Evolutionary conservation across 2,329 filamentous ascomycete species (phyloP).

Genomic region (Colletotrichum liaoningense): DNA sequence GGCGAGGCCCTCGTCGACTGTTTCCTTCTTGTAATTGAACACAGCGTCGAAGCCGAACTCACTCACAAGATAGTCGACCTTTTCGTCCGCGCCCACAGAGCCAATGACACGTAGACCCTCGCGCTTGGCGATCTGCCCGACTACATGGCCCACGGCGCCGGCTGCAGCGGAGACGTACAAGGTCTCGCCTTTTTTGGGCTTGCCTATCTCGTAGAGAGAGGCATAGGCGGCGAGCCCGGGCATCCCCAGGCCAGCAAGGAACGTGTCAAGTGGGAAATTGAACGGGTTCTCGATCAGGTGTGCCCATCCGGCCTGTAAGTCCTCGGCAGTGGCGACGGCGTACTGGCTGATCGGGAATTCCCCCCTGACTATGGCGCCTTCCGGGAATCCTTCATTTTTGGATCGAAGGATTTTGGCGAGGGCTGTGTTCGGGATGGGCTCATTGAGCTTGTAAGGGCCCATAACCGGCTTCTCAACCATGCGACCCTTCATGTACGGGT

Average conservation of each 20-base stretch:
- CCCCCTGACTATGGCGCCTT: slow-evolving; percentile 58
- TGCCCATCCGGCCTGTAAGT: slow-evolving; percentile 17
- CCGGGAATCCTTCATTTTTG: slow-evolving; percentile 66
- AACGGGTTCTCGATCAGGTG: slow-evolving; percentile 65
- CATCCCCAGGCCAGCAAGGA: slow-evolving; percentile 80
- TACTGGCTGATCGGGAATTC: slow-evolving; percentile 70
- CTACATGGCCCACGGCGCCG: slow-evolving; percentile 80
- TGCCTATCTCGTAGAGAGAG: slow-evolving; percentile 79
- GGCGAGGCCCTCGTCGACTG: slow-evolving; percentile 70
- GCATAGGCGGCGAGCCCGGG: slow-evolving; percentile 81
- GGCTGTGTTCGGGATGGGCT: slow-evolving; percentile 71
- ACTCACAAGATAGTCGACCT: slow-evolving; percentile 76
- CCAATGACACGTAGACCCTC: slow-evolving; percentile 81
- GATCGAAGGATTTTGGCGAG: slow-evolving; percentile 79
- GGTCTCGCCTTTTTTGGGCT: slow-evolving; percentile 81
- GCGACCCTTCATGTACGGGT: slow-evolving; percentile 84
- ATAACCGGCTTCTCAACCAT: slow-evolving; percentile 71
- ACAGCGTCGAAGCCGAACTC: slow-evolving; percentile 78
- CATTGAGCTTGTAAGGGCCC: slow-evolving; percentile 75
- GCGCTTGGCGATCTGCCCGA: slow-evolving; percentile 81
- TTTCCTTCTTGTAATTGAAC: slow-evolving; percentile 88
- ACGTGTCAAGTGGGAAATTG: slow-evolving; percentile 70
- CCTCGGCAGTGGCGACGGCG: slow-evolving; percentile 44
- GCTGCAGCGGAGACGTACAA: slow-evolving; percentile 82
- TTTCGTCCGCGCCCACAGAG: slow-evolving; percentile 80